Percentiles rank a stretch among this genome's conserved stretches.
Evolutionary conservation across 108 stramenopile species (phyloP).

Genomic region (Hondaea fermentalgiana): DNA sequence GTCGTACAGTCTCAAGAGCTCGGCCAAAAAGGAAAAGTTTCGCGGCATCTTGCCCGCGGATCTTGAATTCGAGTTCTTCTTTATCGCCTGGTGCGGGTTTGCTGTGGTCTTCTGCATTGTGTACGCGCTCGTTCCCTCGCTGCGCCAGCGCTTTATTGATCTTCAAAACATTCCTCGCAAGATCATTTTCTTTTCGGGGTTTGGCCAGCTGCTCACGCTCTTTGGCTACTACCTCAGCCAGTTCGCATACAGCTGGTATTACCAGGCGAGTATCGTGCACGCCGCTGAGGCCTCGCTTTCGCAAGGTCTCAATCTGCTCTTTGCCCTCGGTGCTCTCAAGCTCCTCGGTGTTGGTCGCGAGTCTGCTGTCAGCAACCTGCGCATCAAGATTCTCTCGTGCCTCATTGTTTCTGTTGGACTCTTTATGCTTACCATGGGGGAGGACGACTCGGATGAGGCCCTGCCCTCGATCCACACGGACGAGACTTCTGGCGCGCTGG

Average conservation of each 20-base stretch:
- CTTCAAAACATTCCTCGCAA: background rate
- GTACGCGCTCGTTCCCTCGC: background rate
- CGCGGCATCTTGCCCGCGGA: background rate
- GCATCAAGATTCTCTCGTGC: background rate
- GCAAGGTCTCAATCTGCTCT: background rate
- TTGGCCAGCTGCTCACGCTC: slow-evolving; percentile 16
- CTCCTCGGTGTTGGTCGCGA: background rate
- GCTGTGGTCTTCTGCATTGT: background rate
- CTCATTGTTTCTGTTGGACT: background rate
- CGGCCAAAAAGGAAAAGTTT: background rate
- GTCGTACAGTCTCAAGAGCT: slow-evolving; percentile 3
- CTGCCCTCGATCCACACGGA: background rate
- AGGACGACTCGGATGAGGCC: background rate
- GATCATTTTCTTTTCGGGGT: background rate
- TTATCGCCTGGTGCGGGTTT: slow-evolving; percentile 8
- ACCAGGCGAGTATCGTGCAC: slow-evolving; percentile 21
- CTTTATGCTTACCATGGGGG: background rate
- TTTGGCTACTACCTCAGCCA: slow-evolving; percentile 4
- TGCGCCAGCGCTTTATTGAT: background rate
- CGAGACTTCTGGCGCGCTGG: background rate
- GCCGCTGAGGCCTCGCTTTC: slow-evolving; percentile 13
- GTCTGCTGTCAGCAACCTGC: background rate
- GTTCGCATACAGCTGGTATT: slow-evolving; percentile 14
- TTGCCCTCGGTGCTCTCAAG: slow-evolving; percentile 1
- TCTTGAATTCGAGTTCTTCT: slow-evolving; percentile 15